These are phyloP conservation scores for Quercus ilex DNA, from an alignment of 306 rosid genomes.

Conservation along the genomic window DNA sequence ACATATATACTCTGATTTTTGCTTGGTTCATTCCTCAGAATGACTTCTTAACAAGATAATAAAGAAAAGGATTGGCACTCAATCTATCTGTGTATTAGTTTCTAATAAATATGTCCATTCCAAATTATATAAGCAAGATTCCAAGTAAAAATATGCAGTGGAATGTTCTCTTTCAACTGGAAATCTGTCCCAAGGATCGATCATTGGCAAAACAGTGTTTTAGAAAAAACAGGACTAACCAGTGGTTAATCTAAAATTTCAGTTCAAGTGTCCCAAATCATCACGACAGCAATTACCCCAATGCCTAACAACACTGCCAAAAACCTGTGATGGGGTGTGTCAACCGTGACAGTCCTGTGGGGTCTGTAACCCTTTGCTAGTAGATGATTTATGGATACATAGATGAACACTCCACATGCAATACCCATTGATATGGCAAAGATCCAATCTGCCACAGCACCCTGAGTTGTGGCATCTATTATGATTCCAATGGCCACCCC, in stretches of 20 bases:
- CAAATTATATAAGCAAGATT: not conserved
- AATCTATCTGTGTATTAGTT: not conserved
- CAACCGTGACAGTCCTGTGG: conserved; percentile 31
- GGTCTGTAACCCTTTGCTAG: conserved; percentile 58
- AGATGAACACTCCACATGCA: conserved; percentile 85
- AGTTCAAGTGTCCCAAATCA: conserved; percentile 72
- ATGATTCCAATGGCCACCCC: conserved; percentile 72
- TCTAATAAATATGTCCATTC: not conserved
- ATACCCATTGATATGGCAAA: conserved; percentile 72
- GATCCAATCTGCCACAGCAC: conserved; percentile 68
- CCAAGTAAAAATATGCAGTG: not conserved
- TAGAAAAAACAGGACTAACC: not conserved
- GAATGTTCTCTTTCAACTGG: not conserved
- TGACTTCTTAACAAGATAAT: not conserved
- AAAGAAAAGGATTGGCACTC: not conserved
- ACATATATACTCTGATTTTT: no score
- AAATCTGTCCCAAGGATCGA: no score
- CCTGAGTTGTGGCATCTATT: conserved; percentile 72
- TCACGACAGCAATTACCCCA: conserved; percentile 73
- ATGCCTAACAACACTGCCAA: conserved; percentile 62
- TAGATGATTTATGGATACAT: conserved; percentile 71
- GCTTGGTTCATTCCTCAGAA: no score
- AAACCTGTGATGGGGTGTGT: conserved; percentile 43
- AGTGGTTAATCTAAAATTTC: not conserved
- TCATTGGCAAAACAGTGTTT: not conserved